These are phyloP conservation scores for Ustilago tritici DNA, from an alignment of 1,284 basidiomycete genomes.

Conservation along the genomic window DNA sequence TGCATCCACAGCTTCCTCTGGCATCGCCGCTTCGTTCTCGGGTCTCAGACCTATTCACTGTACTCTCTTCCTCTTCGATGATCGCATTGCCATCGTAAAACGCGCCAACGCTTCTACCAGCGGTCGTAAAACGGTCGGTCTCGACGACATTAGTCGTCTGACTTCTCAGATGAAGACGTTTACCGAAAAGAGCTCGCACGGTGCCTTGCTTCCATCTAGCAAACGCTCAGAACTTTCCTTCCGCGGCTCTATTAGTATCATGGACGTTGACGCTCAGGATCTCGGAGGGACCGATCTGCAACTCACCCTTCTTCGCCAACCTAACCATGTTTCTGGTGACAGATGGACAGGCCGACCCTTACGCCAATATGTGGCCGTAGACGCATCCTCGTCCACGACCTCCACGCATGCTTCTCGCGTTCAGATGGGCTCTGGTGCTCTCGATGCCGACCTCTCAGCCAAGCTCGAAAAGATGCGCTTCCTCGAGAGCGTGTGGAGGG, in stretches of 20 bases:
- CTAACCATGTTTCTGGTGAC: constrained; percentile 53
- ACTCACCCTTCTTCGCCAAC: constrained; percentile 71
- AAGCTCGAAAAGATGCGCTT: constrained; percentile 64
- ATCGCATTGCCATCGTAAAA: constrained; percentile 91
- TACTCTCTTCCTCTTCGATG: constrained; percentile 93
- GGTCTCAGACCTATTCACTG: constrained; percentile 76
- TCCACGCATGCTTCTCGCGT: constrained; percentile 19
- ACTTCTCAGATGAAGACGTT: constrained; percentile 69
- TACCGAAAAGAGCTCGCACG: constrained; percentile 69
- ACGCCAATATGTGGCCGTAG: constrained; percentile 57
- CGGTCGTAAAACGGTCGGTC: constrained; percentile 80
- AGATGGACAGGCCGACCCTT: constrained; percentile 54
- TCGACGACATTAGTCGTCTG: constrained; percentile 85
- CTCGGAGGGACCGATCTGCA: constrained; percentile 78
- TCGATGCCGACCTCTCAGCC: constrained; percentile 46
- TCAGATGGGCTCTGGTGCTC: constrained; percentile 13
- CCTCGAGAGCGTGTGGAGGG: constrained; percentile 65
- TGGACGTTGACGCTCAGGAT: constrained; percentile 79
- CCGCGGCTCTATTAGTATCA: constrained; percentile 86
- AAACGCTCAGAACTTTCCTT: constrained; percentile 85
- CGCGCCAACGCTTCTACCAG: constrained; percentile 80
- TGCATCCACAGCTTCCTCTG: constrained; percentile 24
- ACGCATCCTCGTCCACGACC: constrained; percentile 21
- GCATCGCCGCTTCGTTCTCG: constrained; percentile 24
- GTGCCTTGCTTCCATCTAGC: constrained; percentile 57